Evolutionary conservation across 305 asterid species (phyloP).

Genomic region (Nicotiana rustica): DNA sequence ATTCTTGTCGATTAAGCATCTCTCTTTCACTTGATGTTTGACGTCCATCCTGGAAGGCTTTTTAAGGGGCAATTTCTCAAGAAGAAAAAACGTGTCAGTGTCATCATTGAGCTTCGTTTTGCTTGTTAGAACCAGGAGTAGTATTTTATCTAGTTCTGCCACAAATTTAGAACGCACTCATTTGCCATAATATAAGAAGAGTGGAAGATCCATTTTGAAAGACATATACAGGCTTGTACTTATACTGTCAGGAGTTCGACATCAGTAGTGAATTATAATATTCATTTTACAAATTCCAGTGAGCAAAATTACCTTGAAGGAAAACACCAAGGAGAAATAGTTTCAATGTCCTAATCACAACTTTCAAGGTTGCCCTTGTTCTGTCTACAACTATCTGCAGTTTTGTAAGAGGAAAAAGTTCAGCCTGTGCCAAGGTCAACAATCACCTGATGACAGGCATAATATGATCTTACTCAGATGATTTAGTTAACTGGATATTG

Average conservation of each 20-base stretch:
- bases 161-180: not conserved
- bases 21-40: not conserved
- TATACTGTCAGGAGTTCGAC: not conserved
- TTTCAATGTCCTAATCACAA: conserved; percentile 63
- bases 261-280: not conserved
- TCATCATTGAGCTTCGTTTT: not conserved
- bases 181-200: not conserved
- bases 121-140: not conserved
- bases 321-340: conserved; percentile 76
- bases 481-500: not conserved
- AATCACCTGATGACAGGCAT: conserved; percentile 18
- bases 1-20: not conserved
- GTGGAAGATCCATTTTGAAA: not conserved
- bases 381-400: conserved; percentile 49
- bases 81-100: not conserved
- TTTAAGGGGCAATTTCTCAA: not conserved
- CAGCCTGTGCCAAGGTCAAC: conserved; percentile 13
- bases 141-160: not conserved
- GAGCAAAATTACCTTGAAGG: conserved; percentile 72
- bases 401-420: conserved; percentile 35
- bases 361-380: conserved; percentile 63
- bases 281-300: not conserved
- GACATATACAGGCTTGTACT: not conserved
- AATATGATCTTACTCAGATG: not conserved
- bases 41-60: not conserved